Evolutionary conservation across 805 yeast genomes (phyloP), one percentile per base, ranked within the genome.

Genomic region (Kodamaea leandrae): DNA sequence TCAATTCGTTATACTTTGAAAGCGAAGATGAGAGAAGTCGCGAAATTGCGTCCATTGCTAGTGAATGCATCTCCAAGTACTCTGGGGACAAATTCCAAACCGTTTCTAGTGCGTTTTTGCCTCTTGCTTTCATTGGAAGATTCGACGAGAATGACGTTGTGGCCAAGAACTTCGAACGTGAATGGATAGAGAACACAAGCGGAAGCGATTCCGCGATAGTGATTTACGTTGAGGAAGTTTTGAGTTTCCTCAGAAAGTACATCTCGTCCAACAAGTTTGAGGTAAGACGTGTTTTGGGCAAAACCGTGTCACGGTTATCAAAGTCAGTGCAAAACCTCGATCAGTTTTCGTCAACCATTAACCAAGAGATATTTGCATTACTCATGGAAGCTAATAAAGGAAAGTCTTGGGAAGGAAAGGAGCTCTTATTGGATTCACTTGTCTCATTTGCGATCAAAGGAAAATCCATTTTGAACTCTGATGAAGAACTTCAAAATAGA

Each of bases 371-470:
- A 13, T 76, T 85, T 43, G 61, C 66, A 0, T 64, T 80, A 5
- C 64, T 87, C 34, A 56, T 85, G 13, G 72, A 71, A 20, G 78
- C 95, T 0, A 71, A 81, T 41, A 68, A 72, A 41, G 96, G 96
- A 1, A 77, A 95, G 45, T 76, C 91, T 7, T 91, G 96, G 93
- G 72, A 73, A 12, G 98, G 97, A 4, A 91, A 91, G 53, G 96
- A 89, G 50, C 60, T 71, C 20, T 74, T 93, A 1, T 65, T 88
- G 14, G 79, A 78, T 26, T 86, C 96, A 0, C 63, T 90, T 40
- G 83, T 86, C 0, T 61, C 77, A 1, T 68, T 85, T 23, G 55
- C 82, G 0, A 53, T 66, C 13, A 78, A 77, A 44, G 70, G 79
- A 6, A 61, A 68, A 35, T 51, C 49, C 0, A 65, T 55, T 32